A percentile compares a stretch with the other conserved stretches of the same genome.
Conservation (phyloP, 1,284 basidiomycete species). For the Rhodotorula mucilaginosa region DNA sequence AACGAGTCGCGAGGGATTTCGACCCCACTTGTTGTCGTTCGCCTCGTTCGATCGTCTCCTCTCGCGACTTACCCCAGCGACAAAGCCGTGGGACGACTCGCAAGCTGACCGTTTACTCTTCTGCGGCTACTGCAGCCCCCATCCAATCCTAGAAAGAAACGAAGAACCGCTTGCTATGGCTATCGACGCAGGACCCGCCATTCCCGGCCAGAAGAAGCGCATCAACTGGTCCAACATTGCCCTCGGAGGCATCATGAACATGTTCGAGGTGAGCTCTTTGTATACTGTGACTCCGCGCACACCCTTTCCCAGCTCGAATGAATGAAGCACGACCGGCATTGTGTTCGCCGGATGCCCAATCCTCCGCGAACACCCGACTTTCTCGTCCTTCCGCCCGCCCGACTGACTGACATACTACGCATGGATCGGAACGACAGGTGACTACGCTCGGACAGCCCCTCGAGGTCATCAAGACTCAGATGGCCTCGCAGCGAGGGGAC, state of each 20-base stretch:
- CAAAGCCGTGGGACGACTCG: no score
- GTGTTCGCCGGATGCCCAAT: background rate
- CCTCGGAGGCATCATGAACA: constrained; percentile 94
- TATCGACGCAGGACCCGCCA: constrained; percentile 21
- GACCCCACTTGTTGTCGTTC: background rate
- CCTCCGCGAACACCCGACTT: background rate
- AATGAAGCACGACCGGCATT: background rate
- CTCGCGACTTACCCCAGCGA: no score
- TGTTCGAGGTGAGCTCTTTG: constrained; percentile 51
- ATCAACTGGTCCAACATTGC: constrained; percentile 99
- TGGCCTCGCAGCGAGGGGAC: constrained; percentile 91
- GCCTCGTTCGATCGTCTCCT: no score
- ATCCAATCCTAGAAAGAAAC: background rate
- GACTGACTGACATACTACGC: background rate
- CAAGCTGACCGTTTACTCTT: no score
- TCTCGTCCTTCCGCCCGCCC: background rate
- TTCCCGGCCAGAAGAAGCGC: constrained; percentile 77
- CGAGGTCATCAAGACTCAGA: constrained; percentile 98
- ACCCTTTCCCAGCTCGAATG: background rate
- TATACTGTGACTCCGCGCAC: no score
- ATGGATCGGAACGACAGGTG: constrained; percentile 53
- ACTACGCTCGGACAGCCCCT: constrained; percentile 97
- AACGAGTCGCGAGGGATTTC: background rate
- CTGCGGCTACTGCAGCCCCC: no score
- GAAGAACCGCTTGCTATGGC: constrained; percentile 5